A percentile compares a stretch with the other conserved stretches of the same genome.
Evolutionary conservation across 495 filamentous ascomycete species (phyloP).

Genomic region (Hypoxylon crocopeplum): DNA sequence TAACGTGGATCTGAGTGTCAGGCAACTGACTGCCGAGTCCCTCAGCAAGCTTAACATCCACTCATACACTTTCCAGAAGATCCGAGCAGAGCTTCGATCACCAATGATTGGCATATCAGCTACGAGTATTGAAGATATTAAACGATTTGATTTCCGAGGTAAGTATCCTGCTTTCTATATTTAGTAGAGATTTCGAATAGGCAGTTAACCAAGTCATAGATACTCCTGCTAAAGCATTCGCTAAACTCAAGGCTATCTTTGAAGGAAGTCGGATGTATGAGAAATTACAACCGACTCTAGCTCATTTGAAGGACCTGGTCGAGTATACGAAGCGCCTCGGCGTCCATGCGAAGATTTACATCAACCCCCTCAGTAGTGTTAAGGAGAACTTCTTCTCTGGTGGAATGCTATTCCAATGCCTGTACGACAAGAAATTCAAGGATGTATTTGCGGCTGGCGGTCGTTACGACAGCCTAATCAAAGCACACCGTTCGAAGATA

Average conservation of each 20-base stretch:
- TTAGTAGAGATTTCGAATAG: background rate
- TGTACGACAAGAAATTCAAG: constrained; percentile 82
- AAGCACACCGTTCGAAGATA: constrained; percentile 68
- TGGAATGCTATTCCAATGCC: constrained; percentile 87
- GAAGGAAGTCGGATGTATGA: constrained; percentile 73
- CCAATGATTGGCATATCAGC: constrained; percentile 82
- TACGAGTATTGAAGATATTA: constrained; percentile 89
- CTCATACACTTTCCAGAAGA: constrained; percentile 82
- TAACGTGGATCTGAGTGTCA: constrained; percentile 71
- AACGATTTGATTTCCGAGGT: constrained; percentile 89
- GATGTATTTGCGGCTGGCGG: constrained; percentile 94
- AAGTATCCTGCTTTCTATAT: constrained; percentile 34
- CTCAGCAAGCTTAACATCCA: constrained; percentile 88
- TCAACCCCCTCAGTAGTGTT: constrained; percentile 84
- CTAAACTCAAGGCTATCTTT: constrained; percentile 74
- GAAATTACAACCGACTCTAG: constrained; percentile 72
- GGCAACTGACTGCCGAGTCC: constrained; percentile 77
- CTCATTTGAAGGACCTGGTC: constrained; percentile 77
- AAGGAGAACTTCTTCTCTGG: constrained; percentile 93
- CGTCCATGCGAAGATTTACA: constrained; percentile 78
- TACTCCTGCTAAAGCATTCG: constrained; percentile 73
- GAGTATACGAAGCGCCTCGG: constrained; percentile 77
- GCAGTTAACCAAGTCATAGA: constrained; percentile 52
- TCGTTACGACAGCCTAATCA: constrained; percentile 87
- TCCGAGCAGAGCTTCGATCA: constrained; percentile 80